Base-by-base conservation (phyloP, 164 flowering plant species). In the Aristolochia fimbriata region DNA sequence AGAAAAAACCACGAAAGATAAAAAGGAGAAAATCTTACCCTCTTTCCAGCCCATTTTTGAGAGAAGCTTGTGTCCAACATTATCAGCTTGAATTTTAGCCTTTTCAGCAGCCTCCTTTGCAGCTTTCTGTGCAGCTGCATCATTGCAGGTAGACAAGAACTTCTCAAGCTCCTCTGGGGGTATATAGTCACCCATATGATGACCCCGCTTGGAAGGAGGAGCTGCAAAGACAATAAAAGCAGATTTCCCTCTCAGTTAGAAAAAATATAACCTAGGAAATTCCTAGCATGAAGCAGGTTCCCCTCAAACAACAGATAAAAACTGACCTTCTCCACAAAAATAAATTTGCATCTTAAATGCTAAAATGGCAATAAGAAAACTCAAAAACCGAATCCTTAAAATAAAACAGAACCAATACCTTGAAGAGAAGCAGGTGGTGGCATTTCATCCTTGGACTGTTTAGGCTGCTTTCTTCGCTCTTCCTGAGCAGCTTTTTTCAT, bases 41-140 rank as follows among this genome's bases (percentile, higher is more conserved):
- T 93, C 99, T 85, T 72, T 93, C 99, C 99, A 93, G 23, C 99
- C 99, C 99, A 93, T 93, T 81, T 90, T 93, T 4, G 97, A 90
- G 68, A 93, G 63, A 52, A 93, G 97, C 67, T 70, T 85, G 67
- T 93, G 97, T 33, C 99, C 99, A 58, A 93, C 88, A 71, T 93
- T 93, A 76, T 93, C 77, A 49, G 77, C 70, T 45, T 67, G 70
- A 48, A 93, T 93, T 74, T 70, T 86, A n/a, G 90, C 81, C 70
- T 63, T 87, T 2, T 86, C 92, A 49, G 86, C 91, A 64, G 87
- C 76, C 65, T 92, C 96, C 57, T 46, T 76, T 4, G 84, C 80
- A 63, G 85, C 80, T 70, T 86, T 89, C 67, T 71, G 85, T 23
- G 90, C 80, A 53, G 82, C 76, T 1, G 63, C 91, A 69, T 89